Evolutionary conservation across 2,329 filamentous ascomycete genomes (phyloP).

Genomic region (Lojkania enalia): DNA sequence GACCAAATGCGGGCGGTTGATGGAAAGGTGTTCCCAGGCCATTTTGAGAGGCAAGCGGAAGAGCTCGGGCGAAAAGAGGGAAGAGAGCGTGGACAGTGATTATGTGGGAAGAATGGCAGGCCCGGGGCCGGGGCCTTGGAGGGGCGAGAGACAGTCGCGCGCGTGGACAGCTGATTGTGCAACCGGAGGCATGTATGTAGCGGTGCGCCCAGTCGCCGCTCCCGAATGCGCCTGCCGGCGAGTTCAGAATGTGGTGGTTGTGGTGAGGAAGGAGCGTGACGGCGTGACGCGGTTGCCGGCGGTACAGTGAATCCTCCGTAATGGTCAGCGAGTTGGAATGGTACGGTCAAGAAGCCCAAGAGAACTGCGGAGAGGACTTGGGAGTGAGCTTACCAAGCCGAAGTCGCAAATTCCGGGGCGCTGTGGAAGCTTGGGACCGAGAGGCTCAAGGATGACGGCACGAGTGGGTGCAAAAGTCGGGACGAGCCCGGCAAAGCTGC

Average conservation of each 20-base stretch:
- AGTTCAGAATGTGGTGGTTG: not conserved
- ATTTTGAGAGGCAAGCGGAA: constrained; percentile 50
- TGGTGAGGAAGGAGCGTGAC: not conserved
- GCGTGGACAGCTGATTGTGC: constrained; percentile 21
- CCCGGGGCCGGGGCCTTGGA: constrained; percentile 23
- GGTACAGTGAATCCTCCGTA: too few relatives aligned
- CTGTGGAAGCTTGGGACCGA: constrained; percentile 13
- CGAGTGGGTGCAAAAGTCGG: constrained; percentile 10
- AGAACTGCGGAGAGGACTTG: constrained; percentile 3
- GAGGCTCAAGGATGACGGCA: not conserved
- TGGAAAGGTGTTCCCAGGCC: constrained; percentile 78
- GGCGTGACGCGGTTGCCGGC: not conserved
- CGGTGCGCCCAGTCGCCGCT: constrained; percentile 57
- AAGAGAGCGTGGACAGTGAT: constrained; percentile 5
- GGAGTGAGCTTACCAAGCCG: constrained; percentile 13
- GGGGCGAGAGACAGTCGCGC: constrained; percentile 22
- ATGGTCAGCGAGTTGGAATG: not conserved
- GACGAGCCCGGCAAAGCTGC: constrained; percentile 5
- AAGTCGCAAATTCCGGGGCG: constrained; percentile 1
- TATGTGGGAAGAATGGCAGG: constrained; percentile 32
- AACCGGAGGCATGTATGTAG: constrained; percentile 50
- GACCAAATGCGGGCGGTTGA: constrained; percentile 95
- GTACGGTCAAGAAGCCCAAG: not conserved
- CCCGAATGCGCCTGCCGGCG: constrained; percentile 28
- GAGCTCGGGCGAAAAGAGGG: not conserved